phyloP scores from a whole-genome alignment of 2,329 filamentous ascomycete genomes.

The Xylariomycetidae sp. region DNA sequence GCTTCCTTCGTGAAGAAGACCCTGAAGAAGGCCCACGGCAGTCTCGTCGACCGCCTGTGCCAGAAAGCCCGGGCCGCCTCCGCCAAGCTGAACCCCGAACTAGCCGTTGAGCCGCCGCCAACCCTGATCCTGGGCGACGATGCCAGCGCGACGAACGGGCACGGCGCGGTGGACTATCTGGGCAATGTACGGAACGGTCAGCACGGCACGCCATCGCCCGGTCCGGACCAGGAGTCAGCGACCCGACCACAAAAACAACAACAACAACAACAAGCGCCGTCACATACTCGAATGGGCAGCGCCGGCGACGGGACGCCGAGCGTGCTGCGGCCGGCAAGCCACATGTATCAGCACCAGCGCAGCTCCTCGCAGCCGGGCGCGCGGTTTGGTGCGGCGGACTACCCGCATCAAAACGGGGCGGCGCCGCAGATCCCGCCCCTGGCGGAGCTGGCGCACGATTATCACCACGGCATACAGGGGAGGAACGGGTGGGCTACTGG shows the following conservation, averaged over 20 bases:
- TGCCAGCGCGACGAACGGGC: too few relatives aligned
- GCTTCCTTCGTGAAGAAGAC: conserved; percentile 76
- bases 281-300: too few relatives aligned
- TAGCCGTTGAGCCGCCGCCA: neutral
- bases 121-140: conserved; percentile 4
- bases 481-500: neutral
- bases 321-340: too few relatives aligned
- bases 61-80: conserved; percentile 39
- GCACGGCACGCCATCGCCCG: too few relatives aligned
- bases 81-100: neutral
- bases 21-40: conserved; percentile 68
- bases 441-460: neutral
- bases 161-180: too few relatives aligned
- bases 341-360: too few relatives aligned
- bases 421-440: conserved; percentile 1
- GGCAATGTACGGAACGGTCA: too few relatives aligned
- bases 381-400: neutral
- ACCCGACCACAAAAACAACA: too few relatives aligned
- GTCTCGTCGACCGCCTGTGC: conserved; percentile 62
- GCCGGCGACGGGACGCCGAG: too few relatives aligned
- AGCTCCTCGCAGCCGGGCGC: conserved; percentile 6
- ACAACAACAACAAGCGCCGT: too few relatives aligned
- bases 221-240: too few relatives aligned
- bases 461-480: neutral
- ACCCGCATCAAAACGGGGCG: neutral